Evolutionary conservation across 2,329 filamentous ascomycete genomes (phyloP), one percentile per base, ranked within the genome.

Genomic region (Dactylellina sp.): DNA sequence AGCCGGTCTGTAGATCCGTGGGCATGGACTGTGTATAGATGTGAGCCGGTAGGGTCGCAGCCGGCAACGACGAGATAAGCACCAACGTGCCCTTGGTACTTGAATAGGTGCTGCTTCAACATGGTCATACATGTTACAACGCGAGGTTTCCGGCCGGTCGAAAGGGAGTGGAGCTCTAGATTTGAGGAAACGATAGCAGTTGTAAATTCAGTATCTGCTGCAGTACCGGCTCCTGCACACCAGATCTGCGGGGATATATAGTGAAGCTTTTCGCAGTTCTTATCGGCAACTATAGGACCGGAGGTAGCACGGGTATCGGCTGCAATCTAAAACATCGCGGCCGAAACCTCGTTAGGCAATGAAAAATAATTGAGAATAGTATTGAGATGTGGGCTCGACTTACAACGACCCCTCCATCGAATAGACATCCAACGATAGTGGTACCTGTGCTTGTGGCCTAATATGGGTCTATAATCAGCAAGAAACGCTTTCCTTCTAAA

Each of bases 211-310:
- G 78, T 79, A 59, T 99, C 95, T 79, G 95, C 95, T 75, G 95
- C 95, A 57, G 95, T 99, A 82, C 96, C 95, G 78, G 95, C 96
- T 79, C 77, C 95, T 7, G 95, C 95, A 84, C 95, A 99, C 95
- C 95, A 99, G 83, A 99, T 99, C 83, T 97, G 93, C 72, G 95
- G 94, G 46, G 95, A 87, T 82, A 99, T 99, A 86, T 96, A 99
- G 85, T 99, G 95, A 77, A 99, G 89, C 86, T 99, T 99, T 85
- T 99, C 94, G 86, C 95, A 98, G 87, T 99, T 99, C 92, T 99
- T 99, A 88, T 99, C 95, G 83, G 96, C 96, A 79, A 99, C 95
- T 83, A 99, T 99, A 78, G 95, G 93, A 37, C 95, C 95, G 77
- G 91, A 96, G 50, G 95, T 99, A 76, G 95, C 95, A 87, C 95